A percentile compares a stretch with the other conserved stretches of the same genome.
Conservation (phyloP, 345 rosid genomes). For the Rubroshorea leprosula region DNA sequence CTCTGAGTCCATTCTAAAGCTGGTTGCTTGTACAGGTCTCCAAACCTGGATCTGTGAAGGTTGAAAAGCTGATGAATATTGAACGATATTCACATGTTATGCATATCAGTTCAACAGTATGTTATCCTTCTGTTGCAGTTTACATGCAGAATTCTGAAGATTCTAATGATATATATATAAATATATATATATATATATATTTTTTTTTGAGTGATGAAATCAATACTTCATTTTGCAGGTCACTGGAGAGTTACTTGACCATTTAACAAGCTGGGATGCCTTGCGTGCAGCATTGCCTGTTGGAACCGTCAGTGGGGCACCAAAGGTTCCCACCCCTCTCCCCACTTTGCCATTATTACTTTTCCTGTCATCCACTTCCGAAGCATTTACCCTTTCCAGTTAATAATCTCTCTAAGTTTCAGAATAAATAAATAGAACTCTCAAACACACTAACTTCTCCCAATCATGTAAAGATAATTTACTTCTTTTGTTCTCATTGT, state of each 20-base stretch:
- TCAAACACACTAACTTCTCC: not conserved
- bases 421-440: too few species aligned
- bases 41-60: slow-evolving; percentile 80
- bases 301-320: slow-evolving; percentile 97
- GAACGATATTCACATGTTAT: slow-evolving; percentile 94
- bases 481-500: not conserved
- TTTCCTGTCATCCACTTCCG: not conserved
- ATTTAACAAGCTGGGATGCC: slow-evolving; percentile 83
- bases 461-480: not conserved
- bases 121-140: slow-evolving; percentile 12
- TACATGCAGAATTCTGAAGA: not conserved
- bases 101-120: slow-evolving; percentile 95
- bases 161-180: not conserved
- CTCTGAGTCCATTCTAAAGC: not conserved
- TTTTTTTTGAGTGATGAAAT: not conserved
- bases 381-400: not conserved
- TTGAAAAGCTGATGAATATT: slow-evolving; percentile 84
- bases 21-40: slow-evolving; percentile 48
- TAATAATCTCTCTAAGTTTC: too few species aligned
- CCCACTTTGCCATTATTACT: too few species aligned
- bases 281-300: slow-evolving; percentile 90
- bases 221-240: slow-evolving; percentile 38
- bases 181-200: too few species aligned
- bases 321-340: slow-evolving; percentile 70
- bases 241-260: slow-evolving; percentile 69